Base-by-base conservation (phyloP, 768 basidiomycete genomes). In the Pisolithus orientalis region DNA sequence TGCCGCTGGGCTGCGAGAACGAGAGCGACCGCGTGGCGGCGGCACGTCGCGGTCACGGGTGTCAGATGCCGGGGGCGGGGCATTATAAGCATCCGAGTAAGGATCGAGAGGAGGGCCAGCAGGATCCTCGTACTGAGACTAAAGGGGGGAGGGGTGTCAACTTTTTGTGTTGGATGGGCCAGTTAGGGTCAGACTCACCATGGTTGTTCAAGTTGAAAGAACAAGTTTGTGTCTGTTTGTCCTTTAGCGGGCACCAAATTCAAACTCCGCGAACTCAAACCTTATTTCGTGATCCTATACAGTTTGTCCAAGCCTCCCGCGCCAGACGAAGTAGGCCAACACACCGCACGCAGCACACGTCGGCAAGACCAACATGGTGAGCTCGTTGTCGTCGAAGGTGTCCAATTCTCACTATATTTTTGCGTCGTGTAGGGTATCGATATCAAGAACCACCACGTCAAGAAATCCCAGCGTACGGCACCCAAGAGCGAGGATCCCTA, bases 401-500 rank as follows among this genome's bases (percentile, higher is more conserved):
- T 56, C 59, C 45, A 61, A 48, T 44, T 28, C 46, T 42, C 47
- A 62, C 51, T 60, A 49, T 60, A 44, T 67, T 39, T 44, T 49
- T 24, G 25, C 1, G 16, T 24, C 54, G 44, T 38, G 13, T 69
- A 91, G 94, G 94, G 93, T 86, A 95, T 96, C 75, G 94, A 96
- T 77, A 83, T 97, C 75, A 79, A 80, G 72, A 76, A 79, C 73
- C 95, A 98, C 81, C 95, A 99, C 85, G 94, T 96, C 85, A 95
- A 90, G 86, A 97, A 96, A 83, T 84, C 94, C 62, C 77, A 83
- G 67, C 85, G 96, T 59, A 88, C 89, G 62, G 91, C 91, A 57
- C 96, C 96, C 71, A 91, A 90, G 80, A 95, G 92, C 72, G 92
- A 97, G 88, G 96, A 99, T 75, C 95, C 95, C 16, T 98, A 99